Base-by-base conservation (phyloP, 2,329 filamentous ascomycete genomes). In the Talaromyces sp. region DNA sequence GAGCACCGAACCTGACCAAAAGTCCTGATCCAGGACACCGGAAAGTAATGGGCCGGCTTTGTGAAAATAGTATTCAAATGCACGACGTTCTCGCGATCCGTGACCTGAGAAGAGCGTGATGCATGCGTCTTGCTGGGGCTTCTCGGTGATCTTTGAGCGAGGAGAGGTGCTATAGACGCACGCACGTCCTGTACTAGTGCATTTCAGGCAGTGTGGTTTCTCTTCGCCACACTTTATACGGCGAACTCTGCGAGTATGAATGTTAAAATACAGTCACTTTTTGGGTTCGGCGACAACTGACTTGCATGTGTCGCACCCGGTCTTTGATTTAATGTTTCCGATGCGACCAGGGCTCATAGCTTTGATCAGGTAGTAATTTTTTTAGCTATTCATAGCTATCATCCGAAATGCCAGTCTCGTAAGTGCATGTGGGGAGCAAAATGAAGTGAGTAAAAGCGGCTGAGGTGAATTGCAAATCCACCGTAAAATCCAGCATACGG, bases 31-130 rank as follows among this genome's bases (percentile, higher is more conserved):
- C 11, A 76, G 58, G 4, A 63, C 67, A 19, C 75, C 75, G 1
- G 71, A 71, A 22, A 77, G 63, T 10, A 66, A 68, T 0, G 66
- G 63, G 13, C 72, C 73, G 1, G 69, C 69, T 22, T 68, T 63
- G 47, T 76, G 65, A 27, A 74, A 73, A 63, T 76, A 77, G 39
- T 71, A 75, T 1, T 72, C 70, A 65, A 77, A 77, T 8, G 74
- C 73, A 22, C 74, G 73, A 27, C 72, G 69, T 58, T 77, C 75
- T 51, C 69, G 65, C 62, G 64, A 72, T 1, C 66, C 68, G 6
- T 66, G 68, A 42, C 67, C 68, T 42, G 70, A 65, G 65, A 11
- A 62, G 55, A 30, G 70, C 67, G 4, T 69, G 61, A 1, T 67
- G 57, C 4, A 59, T 62, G 15, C 9, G 49, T 19, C 28, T 52